Evolutionary conservation across 805 yeast species (phyloP), one percentile per base, ranked within the genome.

Genomic region (Metschnikowia reukaufii): DNA sequence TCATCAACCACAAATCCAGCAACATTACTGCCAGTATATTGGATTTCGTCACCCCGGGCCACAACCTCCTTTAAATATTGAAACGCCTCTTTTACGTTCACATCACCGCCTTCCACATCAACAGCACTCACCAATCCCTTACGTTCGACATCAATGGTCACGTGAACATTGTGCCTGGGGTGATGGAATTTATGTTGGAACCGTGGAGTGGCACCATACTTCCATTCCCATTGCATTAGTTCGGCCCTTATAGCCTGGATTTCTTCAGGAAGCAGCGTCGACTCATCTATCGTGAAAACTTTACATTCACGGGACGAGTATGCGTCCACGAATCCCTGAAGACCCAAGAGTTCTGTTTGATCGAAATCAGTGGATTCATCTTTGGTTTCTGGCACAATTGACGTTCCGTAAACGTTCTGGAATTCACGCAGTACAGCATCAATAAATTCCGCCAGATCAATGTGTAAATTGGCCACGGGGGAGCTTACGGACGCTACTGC

Each of bases 401-500:
- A n/a, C n/a, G 3, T 8, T 0, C 65, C 70, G 50, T 68, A 77
- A 36, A 45, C 53, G 2, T 60, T 48, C 23, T 57, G 51, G 54
- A 81, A 84, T 2, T 72, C 74, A 1, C 62, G 49, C 2, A 67
- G 48, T 6, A 79, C 79, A 0, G 70, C 52, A 2, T 69, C 64
- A 0, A 77, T 66, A 53, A 91, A 81, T 0, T 72, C 67, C 0
- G 74, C 72, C 6, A 59, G 60, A 5, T 62, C 63, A 23, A 86
- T 56, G 1, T 67, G 73, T 13, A 88, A 61, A 59, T 94, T 94
- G 0, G 78, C 66, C 3, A 94, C 95, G n/a, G 82, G 82, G 0
- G 96, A 82, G 40, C 83, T 79, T 4, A 92, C 96, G 23, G 96
- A 88, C 27, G 79, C 81, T 1, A 92, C 88, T 0, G 73, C 63